Base-by-base conservation (phyloP, 768 basidiomycete species). In the Rubroboletus pulcherrimus region DNA sequence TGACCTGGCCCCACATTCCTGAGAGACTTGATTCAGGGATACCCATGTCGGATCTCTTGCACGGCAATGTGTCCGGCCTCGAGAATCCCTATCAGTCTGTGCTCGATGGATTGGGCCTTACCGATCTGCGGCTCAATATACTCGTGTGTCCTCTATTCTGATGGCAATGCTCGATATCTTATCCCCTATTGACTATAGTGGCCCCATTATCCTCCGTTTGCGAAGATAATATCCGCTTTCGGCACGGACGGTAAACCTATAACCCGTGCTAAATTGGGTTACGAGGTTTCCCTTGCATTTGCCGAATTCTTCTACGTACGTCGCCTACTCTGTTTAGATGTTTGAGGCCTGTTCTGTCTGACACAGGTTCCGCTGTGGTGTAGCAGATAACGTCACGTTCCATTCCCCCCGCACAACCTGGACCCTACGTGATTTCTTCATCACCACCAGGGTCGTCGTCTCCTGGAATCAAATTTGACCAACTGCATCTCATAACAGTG, bases 291-390 rank as follows among this genome's bases (percentile, higher is more conserved):
- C 43, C 60, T 67, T 42, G 67, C 67, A 9, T 68, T 68, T 59
- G 65, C 67, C 50, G 67, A 67, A 29, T 65, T 68, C n/a, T 59
- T 69, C 55, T 65, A 58, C 37, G 67, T 68, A 61, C 50, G 67
- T 63, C 10, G 10, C 37, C 30, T 19, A 30, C 29, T 44, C 17
- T 30, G 7, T 33, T 48, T 58, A 50, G 34, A 39, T 30, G 30
- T 26, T 43, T 15, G 17, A 21, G 9, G 24, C 7, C 14, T 40
- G 38, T n/a, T 26, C 26, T 47, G 44, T 40, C 55, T 60, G 42
- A 64, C 51, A 12, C 46, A 9, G 40, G 19, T 15, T 42, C 24
- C 26, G 11, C n/a, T 43, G 17, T 44, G 41, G 21, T 53, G 29
- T 41, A 67, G 67, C 48, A 61, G n/a, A 57, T 68, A 41, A 63